A percentile compares a stretch with the other conserved stretches of the same genome.
These are phyloP conservation scores for Kodamaea jinghongensis DNA, from an alignment of 805 yeast species.

Conservation along the genomic window DNA sequence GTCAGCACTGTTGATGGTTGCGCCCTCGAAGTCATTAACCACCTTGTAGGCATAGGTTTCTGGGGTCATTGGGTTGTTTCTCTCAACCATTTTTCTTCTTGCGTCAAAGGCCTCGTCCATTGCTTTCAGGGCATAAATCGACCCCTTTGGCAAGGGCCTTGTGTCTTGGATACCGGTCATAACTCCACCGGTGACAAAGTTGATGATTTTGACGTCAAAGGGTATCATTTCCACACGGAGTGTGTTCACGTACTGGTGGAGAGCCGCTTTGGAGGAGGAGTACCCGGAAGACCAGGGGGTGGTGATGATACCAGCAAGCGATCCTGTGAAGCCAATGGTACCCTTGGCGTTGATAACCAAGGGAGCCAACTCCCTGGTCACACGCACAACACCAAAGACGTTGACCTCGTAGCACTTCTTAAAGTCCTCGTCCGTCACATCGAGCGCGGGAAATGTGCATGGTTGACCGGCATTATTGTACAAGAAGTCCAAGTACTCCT, in stretches of 20 bases:
- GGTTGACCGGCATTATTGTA: slow-evolving; percentile 78
- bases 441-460: slow-evolving; percentile 68
- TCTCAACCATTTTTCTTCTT: slow-evolving; percentile 58
- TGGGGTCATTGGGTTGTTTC: slow-evolving; percentile 58
- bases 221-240: slow-evolving; percentile 67
- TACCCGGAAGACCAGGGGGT: slow-evolving; percentile 71
- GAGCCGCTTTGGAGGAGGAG: slow-evolving; percentile 69
- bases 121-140: slow-evolving; percentile 52
- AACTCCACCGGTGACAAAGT: slow-evolving; percentile 75
- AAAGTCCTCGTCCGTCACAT: slow-evolving; percentile 54
- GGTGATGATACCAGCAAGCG: slow-evolving; percentile 62
- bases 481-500: slow-evolving; percentile 52
- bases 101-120: slow-evolving; percentile 46
- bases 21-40: slow-evolving; percentile 40
- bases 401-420: slow-evolving; percentile 59
- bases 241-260: slow-evolving; percentile 64
- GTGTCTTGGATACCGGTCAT: slow-evolving; percentile 66
- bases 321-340: slow-evolving; percentile 70
- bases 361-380: slow-evolving; percentile 55
- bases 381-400: slow-evolving; percentile 64
- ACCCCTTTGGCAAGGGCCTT: slow-evolving; percentile 53
- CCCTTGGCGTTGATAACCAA: slow-evolving; percentile 64
- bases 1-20: neutral
- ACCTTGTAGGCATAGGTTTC: slow-evolving; percentile 55
- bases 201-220: slow-evolving; percentile 66